These are phyloP conservation scores for Aspergillus funiculosus DNA, from an alignment of 495 filamentous ascomycete genomes.

Conservation along the genomic window DNA sequence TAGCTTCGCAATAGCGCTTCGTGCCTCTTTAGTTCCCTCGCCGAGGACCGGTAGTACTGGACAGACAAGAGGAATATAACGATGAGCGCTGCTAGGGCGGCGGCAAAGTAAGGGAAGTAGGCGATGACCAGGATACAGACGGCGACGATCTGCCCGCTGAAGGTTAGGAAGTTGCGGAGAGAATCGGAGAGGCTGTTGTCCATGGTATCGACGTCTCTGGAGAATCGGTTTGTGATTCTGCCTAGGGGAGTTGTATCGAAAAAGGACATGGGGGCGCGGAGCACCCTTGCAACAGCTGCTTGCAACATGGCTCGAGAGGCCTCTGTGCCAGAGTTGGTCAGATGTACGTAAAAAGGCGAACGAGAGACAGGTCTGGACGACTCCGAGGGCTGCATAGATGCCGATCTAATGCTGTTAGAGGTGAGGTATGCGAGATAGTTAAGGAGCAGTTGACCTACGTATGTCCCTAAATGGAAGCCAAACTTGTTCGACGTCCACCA, in stretches of 20 bases:
- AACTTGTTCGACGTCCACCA: conserved; percentile 75
- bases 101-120: conserved; percentile 75
- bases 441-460: not conserved
- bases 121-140: conserved; percentile 74
- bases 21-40: conserved; percentile 88
- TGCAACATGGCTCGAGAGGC: conserved; percentile 72
- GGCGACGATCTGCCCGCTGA: not conserved
- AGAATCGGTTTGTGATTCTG: conserved; percentile 94
- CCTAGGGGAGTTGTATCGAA: conserved; percentile 97
- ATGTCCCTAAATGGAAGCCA: conserved; percentile 44
- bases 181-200: not conserved
- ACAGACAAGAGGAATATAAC: not conserved
- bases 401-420: no score
- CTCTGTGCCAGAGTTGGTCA: conserved; percentile 76
- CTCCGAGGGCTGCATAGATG: conserved; percentile 56
- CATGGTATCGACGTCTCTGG: conserved; percentile 46
- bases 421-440: no score
- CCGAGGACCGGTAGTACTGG: conserved; percentile 88
- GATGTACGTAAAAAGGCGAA: conserved; percentile 79
- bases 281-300: conserved; percentile 47
- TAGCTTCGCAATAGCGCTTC: conserved; percentile 92
- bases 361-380: conserved; percentile 69
- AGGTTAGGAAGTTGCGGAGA: not conserved
- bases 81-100: not conserved
- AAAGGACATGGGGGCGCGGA: conserved; percentile 97